phyloP scores from a whole-genome alignment of 805 yeast species.

The Cyberlindnera bimundalis region DNA sequence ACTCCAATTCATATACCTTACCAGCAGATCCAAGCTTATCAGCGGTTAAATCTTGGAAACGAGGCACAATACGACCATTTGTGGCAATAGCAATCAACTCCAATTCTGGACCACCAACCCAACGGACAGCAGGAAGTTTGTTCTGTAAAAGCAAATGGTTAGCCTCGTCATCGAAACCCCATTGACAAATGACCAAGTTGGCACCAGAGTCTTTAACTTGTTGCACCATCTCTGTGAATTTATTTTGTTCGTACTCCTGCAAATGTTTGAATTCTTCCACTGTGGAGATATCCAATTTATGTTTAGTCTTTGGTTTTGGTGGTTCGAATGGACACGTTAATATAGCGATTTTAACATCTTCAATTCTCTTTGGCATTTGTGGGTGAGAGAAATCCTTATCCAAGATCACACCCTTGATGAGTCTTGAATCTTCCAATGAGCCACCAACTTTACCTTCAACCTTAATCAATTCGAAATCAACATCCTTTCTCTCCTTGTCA shows the following conservation, averaged over 20 bases:
- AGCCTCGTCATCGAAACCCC: conserved; percentile 99
- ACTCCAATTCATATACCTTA: conserved; percentile 77
- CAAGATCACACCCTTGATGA: conserved; percentile 87
- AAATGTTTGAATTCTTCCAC: conserved; percentile 91
- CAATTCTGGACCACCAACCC: conserved; percentile 98
- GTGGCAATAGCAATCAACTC: conserved; percentile 97
- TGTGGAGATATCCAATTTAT: conserved; percentile 87
- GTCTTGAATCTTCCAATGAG: conserved; percentile 74
- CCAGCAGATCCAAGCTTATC: conserved; percentile 90
- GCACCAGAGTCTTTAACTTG: conserved; percentile 88
- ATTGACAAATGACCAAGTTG: conserved; percentile 94
- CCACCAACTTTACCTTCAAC: conserved; percentile 97
- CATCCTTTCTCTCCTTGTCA: conserved; percentile 88
- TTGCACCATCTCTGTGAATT: conserved; percentile 87
- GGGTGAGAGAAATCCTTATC: conserved; percentile 98
- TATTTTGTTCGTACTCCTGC: conserved; percentile 89
- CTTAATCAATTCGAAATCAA: conserved; percentile 93
- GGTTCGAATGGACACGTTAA: conserved; percentile 99
- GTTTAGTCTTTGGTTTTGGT: conserved; percentile 98
- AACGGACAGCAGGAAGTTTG: conserved; percentile 91
- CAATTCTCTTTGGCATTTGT: conserved; percentile 86
- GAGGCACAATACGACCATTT: conserved; percentile 93
- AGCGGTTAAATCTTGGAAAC: conserved; percentile 85
- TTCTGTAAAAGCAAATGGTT: conserved; percentile 87
- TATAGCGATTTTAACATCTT: conserved; percentile 86